phyloP scores from a whole-genome alignment of 1,284 basidiomycete genomes.

The Trichosporon sp. region DNA sequence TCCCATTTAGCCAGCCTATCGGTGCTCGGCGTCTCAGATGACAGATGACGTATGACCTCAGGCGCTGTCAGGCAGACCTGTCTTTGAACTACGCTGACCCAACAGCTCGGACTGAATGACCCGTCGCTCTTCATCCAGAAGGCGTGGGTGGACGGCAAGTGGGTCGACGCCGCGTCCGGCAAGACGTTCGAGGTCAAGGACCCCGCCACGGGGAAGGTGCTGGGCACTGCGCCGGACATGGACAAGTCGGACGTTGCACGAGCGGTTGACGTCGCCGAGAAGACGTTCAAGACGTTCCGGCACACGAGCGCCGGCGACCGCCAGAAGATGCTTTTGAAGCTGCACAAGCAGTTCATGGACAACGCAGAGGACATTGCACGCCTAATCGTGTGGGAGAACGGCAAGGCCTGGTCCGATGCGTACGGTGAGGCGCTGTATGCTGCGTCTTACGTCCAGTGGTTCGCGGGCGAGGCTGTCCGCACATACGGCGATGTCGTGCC shows the following conservation, averaged over 20 bases:
- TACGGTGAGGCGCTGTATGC: slow-evolving; percentile 76
- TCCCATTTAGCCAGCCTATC: too few species aligned
- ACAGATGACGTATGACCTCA: not conserved
- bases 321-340: slow-evolving; percentile 28
- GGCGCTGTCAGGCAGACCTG: not conserved
- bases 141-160: slow-evolving; percentile 73
- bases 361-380: slow-evolving; percentile 40
- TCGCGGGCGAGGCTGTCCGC: slow-evolving; percentile 82
- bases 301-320: slow-evolving; percentile 56
- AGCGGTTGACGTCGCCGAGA: slow-evolving; percentile 69
- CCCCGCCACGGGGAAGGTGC: slow-evolving; percentile 70
- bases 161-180: slow-evolving; percentile 69
- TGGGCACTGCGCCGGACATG: slow-evolving; percentile 83
- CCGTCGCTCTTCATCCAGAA: slow-evolving; percentile 65
- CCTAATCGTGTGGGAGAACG: slow-evolving; percentile 64
- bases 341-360: slow-evolving; percentile 32
- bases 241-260: slow-evolving; percentile 69
- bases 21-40: too few species aligned
- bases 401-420: slow-evolving; percentile 75
- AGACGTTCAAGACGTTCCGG: slow-evolving; percentile 73
- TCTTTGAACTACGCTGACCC: not conserved
- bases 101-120: slow-evolving; percentile 60
- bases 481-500: slow-evolving; percentile 71
- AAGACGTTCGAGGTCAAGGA: slow-evolving; percentile 72
- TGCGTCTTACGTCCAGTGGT: slow-evolving; percentile 76